A percentile compares a stretch with the other conserved stretches of the same genome.
phyloP scores from a whole-genome alignment of 768 basidiomycete species.

The Phaffia tasmanica region DNA sequence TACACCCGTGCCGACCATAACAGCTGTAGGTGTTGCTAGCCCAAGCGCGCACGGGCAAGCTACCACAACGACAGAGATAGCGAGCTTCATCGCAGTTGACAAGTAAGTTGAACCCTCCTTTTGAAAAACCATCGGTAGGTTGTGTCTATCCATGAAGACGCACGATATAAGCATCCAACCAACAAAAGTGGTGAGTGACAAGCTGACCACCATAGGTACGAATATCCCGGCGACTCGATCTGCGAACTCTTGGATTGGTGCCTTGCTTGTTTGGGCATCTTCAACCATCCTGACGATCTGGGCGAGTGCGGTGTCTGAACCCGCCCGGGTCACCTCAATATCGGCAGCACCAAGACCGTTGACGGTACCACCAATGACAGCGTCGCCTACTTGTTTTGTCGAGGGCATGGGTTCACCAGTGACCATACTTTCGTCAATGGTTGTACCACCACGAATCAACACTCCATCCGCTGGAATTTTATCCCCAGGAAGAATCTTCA shows the following conservation, averaged over 20 bases:
- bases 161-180: conserved; percentile 68
- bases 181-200: conserved; percentile 69
- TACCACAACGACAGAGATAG: conserved; percentile 94
- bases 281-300: conserved; percentile 96
- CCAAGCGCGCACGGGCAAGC: conserved; percentile 97
- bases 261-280: conserved; percentile 94
- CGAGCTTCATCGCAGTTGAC: conserved; percentile 87
- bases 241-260: conserved; percentile 94
- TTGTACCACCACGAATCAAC: conserved; percentile 72
- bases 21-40: conserved; percentile 89
- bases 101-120: conserved; percentile 67
- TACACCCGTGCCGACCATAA: conserved; percentile 98
- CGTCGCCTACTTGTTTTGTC: conserved; percentile 68
- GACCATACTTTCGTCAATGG: conserved; percentile 88
- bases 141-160: conserved; percentile 42
- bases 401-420: conserved; percentile 89
- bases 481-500: conserved; percentile 92
- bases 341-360: conserved; percentile 96
- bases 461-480: conserved; percentile 93
- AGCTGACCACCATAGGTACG: conserved; percentile 77
- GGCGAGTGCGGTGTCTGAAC: conserved; percentile 87
- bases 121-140: conserved; percentile 74
- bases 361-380: conserved; percentile 90
- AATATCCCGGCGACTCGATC: conserved; percentile 91
- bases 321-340: conserved; percentile 88